These are phyloP conservation scores for Suillus variegatus DNA, from an alignment of 768 basidiomycete species.

Conservation along the genomic window DNA sequence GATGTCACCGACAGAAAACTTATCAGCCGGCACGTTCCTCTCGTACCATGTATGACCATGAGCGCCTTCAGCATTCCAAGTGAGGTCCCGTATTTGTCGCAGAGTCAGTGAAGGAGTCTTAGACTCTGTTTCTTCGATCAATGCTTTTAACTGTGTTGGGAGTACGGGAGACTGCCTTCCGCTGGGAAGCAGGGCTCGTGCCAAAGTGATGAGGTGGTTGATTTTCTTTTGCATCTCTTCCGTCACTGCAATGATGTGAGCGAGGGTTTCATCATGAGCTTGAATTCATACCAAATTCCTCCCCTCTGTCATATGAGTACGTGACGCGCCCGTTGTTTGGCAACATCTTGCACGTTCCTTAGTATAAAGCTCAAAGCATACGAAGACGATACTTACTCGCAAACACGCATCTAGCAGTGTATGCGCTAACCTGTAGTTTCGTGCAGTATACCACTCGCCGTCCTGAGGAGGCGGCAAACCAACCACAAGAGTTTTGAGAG, in stretches of 20 bases:
- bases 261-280: not conserved
- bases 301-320: constrained; percentile 25
- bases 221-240: constrained; percentile 39
- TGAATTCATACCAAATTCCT: constrained; percentile 23
- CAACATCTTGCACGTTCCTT: constrained; percentile 35
- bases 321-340: constrained; percentile 39
- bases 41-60: constrained; percentile 45
- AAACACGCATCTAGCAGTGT: constrained; percentile 39
- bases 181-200: constrained; percentile 40
- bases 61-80: constrained; percentile 30
- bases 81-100: constrained; percentile 39
- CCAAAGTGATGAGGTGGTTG: constrained; percentile 43
- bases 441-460: constrained; percentile 33
- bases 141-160: constrained; percentile 30
- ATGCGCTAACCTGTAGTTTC: constrained; percentile 47
- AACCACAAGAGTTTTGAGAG: constrained; percentile 41
- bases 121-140: constrained; percentile 36
- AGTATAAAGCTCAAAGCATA: not conserved
- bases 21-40: constrained; percentile 40
- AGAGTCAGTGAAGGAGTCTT: constrained; percentile 33
- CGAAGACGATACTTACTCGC: constrained; percentile 24
- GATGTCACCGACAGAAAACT: constrained; percentile 45
- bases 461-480: constrained; percentile 44
- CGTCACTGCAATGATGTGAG: constrained; percentile 23
- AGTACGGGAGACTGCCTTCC: constrained; percentile 32